Evolutionary conservation across 352 stramenopile species (phyloP), one percentile per base, ranked within the genome.

Genomic region (Phytophthora constricta): DNA sequence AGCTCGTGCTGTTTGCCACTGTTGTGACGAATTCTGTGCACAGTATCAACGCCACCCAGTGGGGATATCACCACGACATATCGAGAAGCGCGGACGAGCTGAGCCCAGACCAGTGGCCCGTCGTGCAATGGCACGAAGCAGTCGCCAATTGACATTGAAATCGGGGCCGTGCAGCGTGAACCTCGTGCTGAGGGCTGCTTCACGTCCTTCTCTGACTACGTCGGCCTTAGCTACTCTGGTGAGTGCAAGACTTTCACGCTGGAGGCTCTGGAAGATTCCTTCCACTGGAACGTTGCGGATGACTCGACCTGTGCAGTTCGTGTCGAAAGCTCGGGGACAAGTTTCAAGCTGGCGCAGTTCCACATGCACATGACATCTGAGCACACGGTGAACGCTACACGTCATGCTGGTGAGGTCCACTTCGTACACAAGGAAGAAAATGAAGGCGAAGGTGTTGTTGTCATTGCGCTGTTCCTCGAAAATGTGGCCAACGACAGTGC

Each of bases 241-340:
- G 41, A 80, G n/a, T 86, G 77, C 58, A 45, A 72, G 27, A 54
- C 70, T 13, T 86, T 82, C 52, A 79, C 81, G 50, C 43, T 86
- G 26, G 71, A 75, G 54, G 76, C 66, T 0, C 72, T 84, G n/a
- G 72, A 76, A 25, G 72, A 84, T n/a, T 16, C 82, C n/a, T 82
- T 69, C 72, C 79, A 80, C 55, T 84, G 75, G 74, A 70, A 77
- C 51, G 55, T 82, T 31, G 48, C 26, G 27, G 65, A 51, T 34
- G 53, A 73, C 13, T 72, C 31, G 28, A 69, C 48, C 5, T 39
- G 72, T 78, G 39, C 11, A 17, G 7, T 19, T 25, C 8, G 8
- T 11, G 47, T 50, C 9, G 31, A 74, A 69, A 60, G 22, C 79
- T 76, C 58, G 79, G 80, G 72, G 47, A 76, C 10, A 42, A 62